A percentile compares a stretch with the other conserved stretches of the same genome.
These are phyloP conservation scores for Suillus brevipes DNA, from an alignment of 768 basidiomycete genomes.

Conservation along the genomic window DNA sequence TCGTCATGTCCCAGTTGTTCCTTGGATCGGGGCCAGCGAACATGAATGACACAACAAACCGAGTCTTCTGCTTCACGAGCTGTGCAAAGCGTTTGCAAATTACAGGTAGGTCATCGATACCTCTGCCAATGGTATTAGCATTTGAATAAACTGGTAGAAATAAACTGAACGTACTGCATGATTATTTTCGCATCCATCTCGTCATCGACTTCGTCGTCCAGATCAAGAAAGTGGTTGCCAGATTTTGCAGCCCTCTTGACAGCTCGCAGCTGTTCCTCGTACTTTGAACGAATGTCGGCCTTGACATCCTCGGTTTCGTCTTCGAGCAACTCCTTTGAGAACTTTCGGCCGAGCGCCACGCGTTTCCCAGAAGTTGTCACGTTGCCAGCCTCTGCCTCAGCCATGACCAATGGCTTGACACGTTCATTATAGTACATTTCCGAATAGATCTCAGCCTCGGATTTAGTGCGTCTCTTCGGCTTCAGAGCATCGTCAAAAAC, in stretches of 20 bases:
- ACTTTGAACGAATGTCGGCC: background rate
- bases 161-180: background rate
- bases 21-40: conserved; percentile 8
- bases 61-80: background rate
- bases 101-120: conserved; percentile 5
- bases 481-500: background rate
- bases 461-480: background rate
- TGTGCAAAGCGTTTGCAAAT: background rate
- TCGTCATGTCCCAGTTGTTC: conserved; percentile 8
- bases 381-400: conserved; percentile 6
- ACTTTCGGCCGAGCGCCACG: background rate
- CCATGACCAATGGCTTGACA: conserved; percentile 4
- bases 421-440: background rate
- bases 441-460: conserved; percentile 1
- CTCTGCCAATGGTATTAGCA: background rate
- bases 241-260: background rate
- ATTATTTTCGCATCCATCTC: background rate
- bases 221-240: no score
- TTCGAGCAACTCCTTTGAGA: conserved; percentile 6
- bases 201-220: no score
- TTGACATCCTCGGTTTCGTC: background rate
- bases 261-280: background rate
- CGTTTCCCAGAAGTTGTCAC: background rate
- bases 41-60: background rate
- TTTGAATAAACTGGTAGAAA: no score